Base-by-base conservation (phyloP, 331 rosid genomes). In the Phaseolus coccineus region DNA sequence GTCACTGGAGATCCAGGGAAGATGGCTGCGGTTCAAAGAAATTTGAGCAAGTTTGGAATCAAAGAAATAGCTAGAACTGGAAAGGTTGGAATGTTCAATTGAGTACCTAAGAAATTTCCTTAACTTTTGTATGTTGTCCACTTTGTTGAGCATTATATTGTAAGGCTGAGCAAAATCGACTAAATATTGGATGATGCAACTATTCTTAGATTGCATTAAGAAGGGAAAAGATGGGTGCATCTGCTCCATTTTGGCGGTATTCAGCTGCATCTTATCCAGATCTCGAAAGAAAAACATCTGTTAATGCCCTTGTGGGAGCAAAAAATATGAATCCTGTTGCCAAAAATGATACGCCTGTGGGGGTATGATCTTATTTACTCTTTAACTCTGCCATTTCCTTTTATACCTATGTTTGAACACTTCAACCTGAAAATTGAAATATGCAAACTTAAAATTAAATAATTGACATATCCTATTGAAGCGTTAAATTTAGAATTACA, bases 241-340 rank as follows among this genome's bases (percentile, higher is more conserved):
- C 97, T 61, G 98, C 98, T 77, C 98, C 98, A 52, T 92, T 94
- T 91, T 92, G 93, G 97, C 84, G 97, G 81, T 91, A 89, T 81
- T 91, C 98, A 74, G 97, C 98, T 83, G 95, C 97, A 84, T 92
- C 98, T 1, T 94, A 94, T 90, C 97, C 98, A 0, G 98, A 94
- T 83, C 98, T 91, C 63, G 97, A 89, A 86, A 76, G 79, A 68
- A 77, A 68, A 72, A 71, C 80, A 82, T 69, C 91, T 59, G 67
- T 79, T 75, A 80, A 83, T 87, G 87, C 90, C 63, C 92, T 88
- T 76, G 87, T 81, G 28, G 82, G 74, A 80, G 71, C 24, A 35
- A 90, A 73, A 80, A 75, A 75, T 9, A 72, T 81, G 78, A 74
- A 84, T 19, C 44, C 67, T 73, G 68, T 77, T 67, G 68, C 80